Conservation (phyloP, 441 rosid genomes). For the Adansonia madagascariensis region DNA sequence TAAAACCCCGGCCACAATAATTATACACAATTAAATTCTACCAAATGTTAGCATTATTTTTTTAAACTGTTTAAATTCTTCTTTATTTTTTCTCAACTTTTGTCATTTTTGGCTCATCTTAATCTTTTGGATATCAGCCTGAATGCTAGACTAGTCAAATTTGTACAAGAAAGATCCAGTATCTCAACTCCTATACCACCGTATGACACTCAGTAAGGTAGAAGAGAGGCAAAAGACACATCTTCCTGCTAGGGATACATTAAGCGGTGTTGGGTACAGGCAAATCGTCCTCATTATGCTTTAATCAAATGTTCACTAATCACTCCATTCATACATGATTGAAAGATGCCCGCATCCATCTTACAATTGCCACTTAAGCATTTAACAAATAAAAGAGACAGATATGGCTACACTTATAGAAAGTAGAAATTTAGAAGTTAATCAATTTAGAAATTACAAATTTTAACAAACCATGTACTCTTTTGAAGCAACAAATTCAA, state of each 20-base stretch:
- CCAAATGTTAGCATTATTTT: background rate
- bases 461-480: slow-evolving; percentile 78
- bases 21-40: background rate
- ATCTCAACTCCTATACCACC: background rate
- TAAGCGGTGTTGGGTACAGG: background rate
- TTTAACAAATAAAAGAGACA: background rate
- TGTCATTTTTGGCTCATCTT: background rate
- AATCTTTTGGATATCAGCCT: background rate
- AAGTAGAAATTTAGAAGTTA: slow-evolving; percentile 1
- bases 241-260: background rate
- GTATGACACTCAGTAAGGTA: background rate
- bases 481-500: slow-evolving; percentile 87
- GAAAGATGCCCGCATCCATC: background rate
- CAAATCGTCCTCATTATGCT: background rate
- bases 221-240: background rate
- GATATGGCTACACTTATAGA: background rate
- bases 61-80: background rate
- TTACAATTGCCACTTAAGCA: slow-evolving; percentile 13
- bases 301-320: slow-evolving; percentile 1
- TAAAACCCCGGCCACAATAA: background rate
- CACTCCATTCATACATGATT: background rate
- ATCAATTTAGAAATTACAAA: slow-evolving; percentile 14
- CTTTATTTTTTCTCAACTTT: background rate
- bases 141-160: background rate
- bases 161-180: background rate